A percentile compares a stretch with the other conserved stretches of the same genome.
phyloP scores from a whole-genome alignment of 345 rosid species.

The Ricinus communis region DNA sequence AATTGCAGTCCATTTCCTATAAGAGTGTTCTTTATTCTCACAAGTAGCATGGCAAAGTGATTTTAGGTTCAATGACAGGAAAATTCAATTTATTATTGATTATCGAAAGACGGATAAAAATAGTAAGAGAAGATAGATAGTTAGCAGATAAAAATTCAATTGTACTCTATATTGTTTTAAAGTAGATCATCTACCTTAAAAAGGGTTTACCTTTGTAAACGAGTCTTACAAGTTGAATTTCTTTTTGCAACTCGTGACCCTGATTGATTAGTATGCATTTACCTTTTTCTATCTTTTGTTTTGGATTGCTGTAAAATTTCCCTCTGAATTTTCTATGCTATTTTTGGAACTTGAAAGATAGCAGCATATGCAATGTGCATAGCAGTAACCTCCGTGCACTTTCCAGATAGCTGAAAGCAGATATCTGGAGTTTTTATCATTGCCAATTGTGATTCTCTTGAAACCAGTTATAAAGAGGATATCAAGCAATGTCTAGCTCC shows the following conservation, averaged over 20 bases:
- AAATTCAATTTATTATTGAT: background rate
- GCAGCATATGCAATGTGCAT: background rate
- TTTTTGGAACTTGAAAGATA: background rate
- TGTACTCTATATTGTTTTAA: no score
- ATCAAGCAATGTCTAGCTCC: slow-evolving; percentile 66
- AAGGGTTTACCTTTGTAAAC: no score
- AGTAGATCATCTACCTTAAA: no score
- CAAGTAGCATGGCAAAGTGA: no score
- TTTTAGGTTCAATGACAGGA: background rate
- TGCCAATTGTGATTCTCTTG: slow-evolving; percentile 1
- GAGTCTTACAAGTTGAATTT: no score
- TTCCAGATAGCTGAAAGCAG: slow-evolving; percentile 13
- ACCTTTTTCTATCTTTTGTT: background rate
- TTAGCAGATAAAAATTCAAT: no score
- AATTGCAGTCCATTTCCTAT: background rate
- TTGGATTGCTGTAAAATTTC: background rate
- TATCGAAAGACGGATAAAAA: background rate
- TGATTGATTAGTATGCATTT: no score
- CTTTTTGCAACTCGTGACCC: no score
- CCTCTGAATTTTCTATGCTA: background rate
- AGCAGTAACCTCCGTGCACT: slow-evolving; percentile 18
- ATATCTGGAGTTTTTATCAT: slow-evolving; percentile 12
- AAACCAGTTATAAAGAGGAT: slow-evolving; percentile 20
- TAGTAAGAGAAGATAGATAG: no score
- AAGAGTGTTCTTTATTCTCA: background rate